Evolutionary conservation across 768 basidiomycete genomes (phyloP).

Genomic region (Podaxis rugospora): DNA sequence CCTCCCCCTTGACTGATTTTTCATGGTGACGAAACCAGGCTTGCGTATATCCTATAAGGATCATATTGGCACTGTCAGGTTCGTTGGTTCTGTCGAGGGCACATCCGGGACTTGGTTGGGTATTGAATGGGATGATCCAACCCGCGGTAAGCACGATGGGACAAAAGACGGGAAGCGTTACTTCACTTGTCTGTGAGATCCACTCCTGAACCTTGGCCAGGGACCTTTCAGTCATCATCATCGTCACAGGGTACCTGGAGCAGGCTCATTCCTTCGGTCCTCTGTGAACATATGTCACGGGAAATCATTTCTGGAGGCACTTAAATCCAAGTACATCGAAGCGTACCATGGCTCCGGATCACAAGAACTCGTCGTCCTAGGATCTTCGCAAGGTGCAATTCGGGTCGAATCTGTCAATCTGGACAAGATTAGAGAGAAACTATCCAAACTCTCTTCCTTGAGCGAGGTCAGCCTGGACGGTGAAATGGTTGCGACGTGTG

Average conservation of each 20-base stretch:
- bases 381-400: conserved; percentile 80
- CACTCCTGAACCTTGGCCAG: conserved; percentile 10
- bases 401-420: conserved; percentile 83
- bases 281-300: conserved; percentile 58
- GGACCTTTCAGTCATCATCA: conserved; percentile 15
- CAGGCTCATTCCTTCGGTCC: conserved; percentile 82
- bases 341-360: conserved; percentile 42
- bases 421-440: conserved; percentile 69
- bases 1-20: conserved; percentile 27
- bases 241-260: conserved; percentile 42
- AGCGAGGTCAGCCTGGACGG: conserved; percentile 79
- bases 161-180: conserved; percentile 71
- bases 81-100: conserved; percentile 57
- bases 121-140: conserved; percentile 92
- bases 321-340: conserved; percentile 78
- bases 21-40: conserved; percentile 34
- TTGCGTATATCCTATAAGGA: conserved; percentile 49
- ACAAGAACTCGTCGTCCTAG: conserved; percentile 65
- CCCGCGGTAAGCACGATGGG: conserved; percentile 86
- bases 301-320: conserved; percentile 67
- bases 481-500: conserved; percentile 49
- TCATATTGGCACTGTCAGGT: conserved; percentile 67
- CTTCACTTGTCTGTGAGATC: conserved; percentile 70
- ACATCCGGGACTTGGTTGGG: conserved; percentile 83
- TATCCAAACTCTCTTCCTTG: conserved; percentile 62